Evolutionary conservation across 2,329 filamentous ascomycete genomes (phyloP).

Genomic region (Eutypella sp.): DNA sequence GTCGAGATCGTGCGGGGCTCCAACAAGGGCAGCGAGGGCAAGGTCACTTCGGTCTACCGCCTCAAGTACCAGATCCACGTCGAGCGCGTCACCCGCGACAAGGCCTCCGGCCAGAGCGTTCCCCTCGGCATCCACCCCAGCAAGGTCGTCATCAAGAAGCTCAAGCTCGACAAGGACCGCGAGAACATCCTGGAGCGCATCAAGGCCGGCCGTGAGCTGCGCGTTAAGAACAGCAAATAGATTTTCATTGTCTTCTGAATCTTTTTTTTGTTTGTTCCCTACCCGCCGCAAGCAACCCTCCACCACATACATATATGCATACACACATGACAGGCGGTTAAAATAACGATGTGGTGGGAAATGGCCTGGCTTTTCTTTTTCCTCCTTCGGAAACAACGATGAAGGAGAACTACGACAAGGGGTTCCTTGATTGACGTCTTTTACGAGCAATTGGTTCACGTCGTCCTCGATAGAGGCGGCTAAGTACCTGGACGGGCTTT

Average conservation of each 20-base stretch:
- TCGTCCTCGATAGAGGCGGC: too few species aligned
- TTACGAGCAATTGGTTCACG: too few species aligned
- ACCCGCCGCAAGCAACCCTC: too few species aligned
- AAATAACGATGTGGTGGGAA: too few species aligned
- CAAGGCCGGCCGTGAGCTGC: constrained; percentile 72
- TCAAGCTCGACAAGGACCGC: constrained; percentile 96
- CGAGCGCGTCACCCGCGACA: constrained; percentile 94
- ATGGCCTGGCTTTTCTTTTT: too few species aligned
- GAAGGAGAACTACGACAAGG: too few species aligned
- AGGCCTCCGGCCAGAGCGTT: constrained; percentile 93
- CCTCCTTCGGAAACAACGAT: too few species aligned
- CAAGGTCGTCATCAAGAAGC: constrained; percentile 97
- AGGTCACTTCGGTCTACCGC: constrained; percentile 96
- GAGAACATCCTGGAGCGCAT: constrained; percentile 84
- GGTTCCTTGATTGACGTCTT: too few species aligned
- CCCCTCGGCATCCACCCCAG: constrained; percentile 91
- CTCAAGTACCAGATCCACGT: constrained; percentile 97
- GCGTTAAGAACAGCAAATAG: constrained; percentile 62
- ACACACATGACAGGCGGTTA: too few species aligned
- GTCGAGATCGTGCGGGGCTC: constrained; percentile 85
- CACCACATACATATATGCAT: background rate
- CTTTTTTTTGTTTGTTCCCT: background rate
- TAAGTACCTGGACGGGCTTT: background rate
- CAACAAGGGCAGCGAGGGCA: constrained; percentile 98
- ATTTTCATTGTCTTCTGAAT: background rate